Evolutionary conservation across 306 rosid genomes (phyloP).

Genomic region (Castanea crenata): DNA sequence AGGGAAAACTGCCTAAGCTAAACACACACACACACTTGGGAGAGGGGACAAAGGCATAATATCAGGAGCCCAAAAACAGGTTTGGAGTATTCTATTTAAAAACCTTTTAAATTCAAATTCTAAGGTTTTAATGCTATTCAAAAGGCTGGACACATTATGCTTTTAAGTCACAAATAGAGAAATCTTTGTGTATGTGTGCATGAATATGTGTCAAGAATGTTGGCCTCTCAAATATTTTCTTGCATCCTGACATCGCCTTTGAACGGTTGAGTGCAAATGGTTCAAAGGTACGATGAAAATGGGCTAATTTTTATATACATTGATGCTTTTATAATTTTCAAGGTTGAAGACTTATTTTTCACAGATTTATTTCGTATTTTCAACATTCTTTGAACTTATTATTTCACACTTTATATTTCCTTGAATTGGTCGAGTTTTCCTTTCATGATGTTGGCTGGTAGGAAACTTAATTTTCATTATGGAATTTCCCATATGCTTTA

Average conservation of each 20-base stretch:
- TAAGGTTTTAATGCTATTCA: neutral
- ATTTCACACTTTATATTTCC: too few species aligned
- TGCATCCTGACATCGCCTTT: constrained; percentile 73
- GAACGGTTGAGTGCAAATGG: constrained; percentile 85
- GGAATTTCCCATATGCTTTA: too few species aligned
- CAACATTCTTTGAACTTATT: too few species aligned
- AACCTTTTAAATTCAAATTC: neutral
- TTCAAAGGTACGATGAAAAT: constrained; percentile 57
- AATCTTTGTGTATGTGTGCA: neutral
- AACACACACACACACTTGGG: too few species aligned
- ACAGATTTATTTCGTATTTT: too few species aligned
- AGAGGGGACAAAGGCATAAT: too few species aligned
- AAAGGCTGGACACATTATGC: neutral
- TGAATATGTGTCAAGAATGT: constrained; percentile 2
- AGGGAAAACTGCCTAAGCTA: too few species aligned
- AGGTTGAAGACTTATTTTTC: neutral
- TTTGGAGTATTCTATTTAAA: neutral
- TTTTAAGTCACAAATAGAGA: neutral
- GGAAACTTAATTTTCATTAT: too few species aligned
- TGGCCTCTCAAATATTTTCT: constrained; percentile 30
- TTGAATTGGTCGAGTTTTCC: too few species aligned
- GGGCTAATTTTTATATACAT: constrained; percentile 2
- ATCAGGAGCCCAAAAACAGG: too few species aligned
- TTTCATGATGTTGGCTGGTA: too few species aligned
- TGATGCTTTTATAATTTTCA: neutral